Evolutionary conservation across 2,329 filamentous ascomycete genomes (phyloP).

Genomic region (Fusarium keratoplasticum): DNA sequence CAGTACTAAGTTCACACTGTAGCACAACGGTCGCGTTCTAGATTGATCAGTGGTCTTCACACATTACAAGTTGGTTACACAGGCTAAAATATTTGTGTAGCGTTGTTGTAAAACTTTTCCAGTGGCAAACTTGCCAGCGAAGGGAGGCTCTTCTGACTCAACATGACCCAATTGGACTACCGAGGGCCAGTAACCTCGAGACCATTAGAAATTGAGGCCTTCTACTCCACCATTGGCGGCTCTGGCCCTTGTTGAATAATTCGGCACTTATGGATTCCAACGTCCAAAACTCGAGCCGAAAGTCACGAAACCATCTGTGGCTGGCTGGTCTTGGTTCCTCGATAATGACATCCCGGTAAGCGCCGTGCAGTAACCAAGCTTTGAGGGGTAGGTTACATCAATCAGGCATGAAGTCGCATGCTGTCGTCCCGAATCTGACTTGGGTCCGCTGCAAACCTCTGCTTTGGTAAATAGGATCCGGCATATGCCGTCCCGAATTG

Average conservation of each 20-base stretch:
- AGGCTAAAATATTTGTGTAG: background rate
- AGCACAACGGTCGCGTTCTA: background rate
- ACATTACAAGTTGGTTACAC: background rate
- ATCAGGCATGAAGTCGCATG: slow-evolving; percentile 29
- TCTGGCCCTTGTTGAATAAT: background rate
- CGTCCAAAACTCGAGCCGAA: slow-evolving; percentile 21
- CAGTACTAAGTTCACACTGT: too few species aligned
- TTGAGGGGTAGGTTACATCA: slow-evolving; percentile 29
- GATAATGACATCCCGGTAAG: background rate
- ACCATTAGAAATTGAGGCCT: slow-evolving; percentile 27
- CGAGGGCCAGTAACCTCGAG: slow-evolving; percentile 15
- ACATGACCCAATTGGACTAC: background rate
- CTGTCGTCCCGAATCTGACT: background rate
- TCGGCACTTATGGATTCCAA: slow-evolving; percentile 2
- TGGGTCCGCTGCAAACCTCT: background rate
- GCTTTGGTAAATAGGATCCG: background rate
- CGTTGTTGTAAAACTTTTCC: background rate
- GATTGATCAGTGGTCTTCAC: background rate
- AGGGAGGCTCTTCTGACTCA: slow-evolving; percentile 20
- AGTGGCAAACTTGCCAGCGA: background rate
- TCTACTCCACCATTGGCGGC: slow-evolving; percentile 27
- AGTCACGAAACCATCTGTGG: slow-evolving; percentile 14
- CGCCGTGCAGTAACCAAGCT: slow-evolving; percentile 6
- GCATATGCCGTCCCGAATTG: background rate
- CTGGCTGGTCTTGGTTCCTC: background rate